Percentiles rank a stretch among this genome's conserved stretches.
Conservation (phyloP, 164 flowering plant species). For the Vitis rupestris region DNA sequence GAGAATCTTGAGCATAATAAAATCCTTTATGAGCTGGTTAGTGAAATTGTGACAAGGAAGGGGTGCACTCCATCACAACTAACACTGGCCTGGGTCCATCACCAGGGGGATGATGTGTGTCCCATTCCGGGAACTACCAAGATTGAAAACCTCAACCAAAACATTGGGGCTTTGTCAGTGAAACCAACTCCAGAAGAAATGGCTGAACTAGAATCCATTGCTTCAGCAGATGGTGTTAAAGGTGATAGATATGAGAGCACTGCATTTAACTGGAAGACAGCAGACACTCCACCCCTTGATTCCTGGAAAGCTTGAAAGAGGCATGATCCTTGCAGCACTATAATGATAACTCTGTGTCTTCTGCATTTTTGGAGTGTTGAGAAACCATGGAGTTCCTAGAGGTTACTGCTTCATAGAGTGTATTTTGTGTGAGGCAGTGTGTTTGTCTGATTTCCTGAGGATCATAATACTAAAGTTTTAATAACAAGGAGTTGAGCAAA, state of each 20-base stretch:
- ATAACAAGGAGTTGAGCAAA: no score
- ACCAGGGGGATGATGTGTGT: slow-evolving; percentile 32
- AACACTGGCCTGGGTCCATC: slow-evolving; percentile 43
- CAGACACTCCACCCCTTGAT: slow-evolving; percentile 27
- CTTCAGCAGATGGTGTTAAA: slow-evolving; percentile 25
- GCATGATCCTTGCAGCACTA: no score
- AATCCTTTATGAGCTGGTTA: slow-evolving; percentile 22
- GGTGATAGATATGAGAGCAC: slow-evolving; percentile 28
- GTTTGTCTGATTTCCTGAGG: no score
- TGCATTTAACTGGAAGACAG: slow-evolving; percentile 5
- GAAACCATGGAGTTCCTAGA: no score
- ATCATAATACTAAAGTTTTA: no score
- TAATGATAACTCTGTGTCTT: no score
- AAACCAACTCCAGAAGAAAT: slow-evolving; percentile 38
- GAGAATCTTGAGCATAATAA: slow-evolving; percentile 37
- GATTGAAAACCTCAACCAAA: slow-evolving; percentile 39
- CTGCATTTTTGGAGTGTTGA: no score
- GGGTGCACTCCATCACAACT: slow-evolving; percentile 39
- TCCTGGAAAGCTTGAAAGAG: slow-evolving; percentile 24
- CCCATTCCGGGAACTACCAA: slow-evolving; percentile 53
- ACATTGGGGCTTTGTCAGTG: slow-evolving; percentile 40
- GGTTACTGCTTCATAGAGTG: no score
- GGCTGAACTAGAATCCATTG: slow-evolving; percentile 35
- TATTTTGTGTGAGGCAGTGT: no score
- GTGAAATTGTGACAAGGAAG: slow-evolving; percentile 29